A percentile compares a stretch with the other conserved stretches of the same genome.
Evolutionary conservation across 1,284 basidiomycete species (phyloP).

Genomic region (Melampsora americana): DNA sequence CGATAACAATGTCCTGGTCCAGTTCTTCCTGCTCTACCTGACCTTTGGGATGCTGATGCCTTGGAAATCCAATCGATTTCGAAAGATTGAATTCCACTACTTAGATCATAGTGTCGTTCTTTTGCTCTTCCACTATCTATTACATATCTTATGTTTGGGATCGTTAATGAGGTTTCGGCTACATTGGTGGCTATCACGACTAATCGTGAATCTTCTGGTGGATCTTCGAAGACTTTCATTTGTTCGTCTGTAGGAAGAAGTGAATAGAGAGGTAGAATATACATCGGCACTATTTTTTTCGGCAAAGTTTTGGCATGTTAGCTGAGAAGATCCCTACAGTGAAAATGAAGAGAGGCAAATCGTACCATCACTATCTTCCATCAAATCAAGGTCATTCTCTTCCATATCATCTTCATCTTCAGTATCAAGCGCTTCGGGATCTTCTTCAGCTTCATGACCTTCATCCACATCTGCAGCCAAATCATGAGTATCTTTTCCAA

Average conservation of each 20-base stretch:
- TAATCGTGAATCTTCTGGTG: slow-evolving; percentile 64
- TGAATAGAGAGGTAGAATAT: slow-evolving; percentile 71
- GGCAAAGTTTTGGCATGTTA: neutral
- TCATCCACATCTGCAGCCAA: slow-evolving; percentile 58
- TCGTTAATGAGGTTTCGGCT: slow-evolving; percentile 74
- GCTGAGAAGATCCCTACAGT: neutral
- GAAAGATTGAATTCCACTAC: slow-evolving; percentile 68
- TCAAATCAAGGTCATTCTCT: slow-evolving; percentile 52
- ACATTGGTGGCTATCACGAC: slow-evolving; percentile 75
- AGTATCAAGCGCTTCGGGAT: slow-evolving; percentile 54
- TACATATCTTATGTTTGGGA: slow-evolving; percentile 72
- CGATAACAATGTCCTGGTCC: slow-evolving; percentile 76
- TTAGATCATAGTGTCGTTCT: slow-evolving; percentile 68
- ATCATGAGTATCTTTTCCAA: slow-evolving; percentile 51
- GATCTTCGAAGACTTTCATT: slow-evolving; percentile 68
- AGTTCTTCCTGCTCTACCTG: slow-evolving; percentile 72
- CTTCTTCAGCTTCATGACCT: slow-evolving; percentile 55
- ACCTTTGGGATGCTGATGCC: slow-evolving; percentile 68
- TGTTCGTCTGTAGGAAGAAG: slow-evolving; percentile 69
- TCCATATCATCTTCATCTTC: slow-evolving; percentile 56
- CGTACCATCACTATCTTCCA: slow-evolving; percentile 56
- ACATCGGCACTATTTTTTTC: slow-evolving; percentile 61
- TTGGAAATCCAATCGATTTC: slow-evolving; percentile 72
- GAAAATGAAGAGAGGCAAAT: slow-evolving; percentile 32
- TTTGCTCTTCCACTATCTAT: slow-evolving; percentile 73